Conservation (phyloP, 2,329 filamentous ascomycete genomes). For the Neopestalotiopsis sp. region DNA sequence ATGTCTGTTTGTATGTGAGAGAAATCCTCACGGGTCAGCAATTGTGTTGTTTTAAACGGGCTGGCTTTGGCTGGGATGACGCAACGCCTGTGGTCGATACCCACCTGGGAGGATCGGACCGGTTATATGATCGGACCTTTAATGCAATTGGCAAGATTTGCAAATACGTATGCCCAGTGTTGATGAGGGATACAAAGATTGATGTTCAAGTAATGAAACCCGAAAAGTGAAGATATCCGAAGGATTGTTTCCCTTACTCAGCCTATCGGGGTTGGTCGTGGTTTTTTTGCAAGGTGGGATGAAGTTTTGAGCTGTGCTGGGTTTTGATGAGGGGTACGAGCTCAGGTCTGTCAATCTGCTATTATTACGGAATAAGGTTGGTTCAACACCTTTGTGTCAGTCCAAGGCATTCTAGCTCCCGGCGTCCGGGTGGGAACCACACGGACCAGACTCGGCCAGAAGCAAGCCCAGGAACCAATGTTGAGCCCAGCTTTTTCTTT, state of each 20-base stretch:
- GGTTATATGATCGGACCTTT: neutral
- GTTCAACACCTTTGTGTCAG: constrained; percentile 9
- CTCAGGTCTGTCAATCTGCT: neutral
- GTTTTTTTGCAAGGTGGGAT: constrained; percentile 9
- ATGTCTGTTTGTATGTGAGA: neutral
- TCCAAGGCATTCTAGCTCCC: constrained; percentile 9
- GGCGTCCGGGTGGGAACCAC: constrained; percentile 6
- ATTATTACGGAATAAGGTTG: constrained; percentile 6
- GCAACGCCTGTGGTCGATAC: constrained; percentile 7
- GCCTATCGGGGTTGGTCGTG: neutral
- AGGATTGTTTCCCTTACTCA: neutral
- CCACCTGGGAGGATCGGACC: constrained; percentile 6
- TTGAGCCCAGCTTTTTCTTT: neutral
- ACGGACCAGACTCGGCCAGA: neutral
- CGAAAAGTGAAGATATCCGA: no score
- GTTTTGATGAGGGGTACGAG: constrained; percentile 11
- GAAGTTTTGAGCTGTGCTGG: neutral
- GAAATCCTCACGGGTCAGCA: constrained; percentile 4
- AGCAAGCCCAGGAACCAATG: neutral
- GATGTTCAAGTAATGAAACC: no score
- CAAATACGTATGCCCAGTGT: neutral
- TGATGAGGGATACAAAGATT: neutral
- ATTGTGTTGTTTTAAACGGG: neutral
- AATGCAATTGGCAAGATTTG: neutral
- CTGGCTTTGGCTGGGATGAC: neutral